Conservation (phyloP, 2,329 filamentous ascomycete genomes). For the Fusarium sp. region DNA sequence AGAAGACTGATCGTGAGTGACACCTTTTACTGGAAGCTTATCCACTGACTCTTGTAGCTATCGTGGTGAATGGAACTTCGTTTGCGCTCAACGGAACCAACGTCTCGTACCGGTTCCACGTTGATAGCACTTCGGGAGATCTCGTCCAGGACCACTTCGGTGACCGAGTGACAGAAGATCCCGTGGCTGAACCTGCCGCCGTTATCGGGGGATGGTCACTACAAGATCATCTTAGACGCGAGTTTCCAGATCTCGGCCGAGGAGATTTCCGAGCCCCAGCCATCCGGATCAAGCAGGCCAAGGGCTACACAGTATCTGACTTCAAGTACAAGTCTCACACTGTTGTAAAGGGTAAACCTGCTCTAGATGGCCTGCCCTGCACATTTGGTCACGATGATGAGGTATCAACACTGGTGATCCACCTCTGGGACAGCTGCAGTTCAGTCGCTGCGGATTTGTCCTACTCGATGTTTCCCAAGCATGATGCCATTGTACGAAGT, state of each 20-base stretch:
- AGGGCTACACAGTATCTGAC: slow-evolving; percentile 68
- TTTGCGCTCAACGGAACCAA: slow-evolving; percentile 68
- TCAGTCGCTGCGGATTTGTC: slow-evolving; percentile 67
- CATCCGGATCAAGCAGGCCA: slow-evolving; percentile 68
- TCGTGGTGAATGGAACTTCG: slow-evolving; percentile 64
- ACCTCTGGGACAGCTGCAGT: slow-evolving; percentile 69
- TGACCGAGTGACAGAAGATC: slow-evolving; percentile 63
- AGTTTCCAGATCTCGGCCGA: slow-evolving; percentile 73
- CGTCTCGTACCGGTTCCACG: slow-evolving; percentile 73
- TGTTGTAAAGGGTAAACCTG: slow-evolving; percentile 67
- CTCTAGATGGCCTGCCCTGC: slow-evolving; percentile 66
- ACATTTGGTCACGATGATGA: slow-evolving; percentile 68
- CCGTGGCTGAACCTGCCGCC: slow-evolving; percentile 52
- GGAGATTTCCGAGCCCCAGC: slow-evolving; percentile 73
- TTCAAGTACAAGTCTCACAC: slow-evolving; percentile 69
- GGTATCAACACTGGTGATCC: slow-evolving; percentile 69
- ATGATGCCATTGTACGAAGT: slow-evolving; percentile 71
- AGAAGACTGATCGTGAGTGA: not conserved
- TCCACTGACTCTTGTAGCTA: slow-evolving; percentile 52
- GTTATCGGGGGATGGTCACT: slow-evolving; percentile 64
- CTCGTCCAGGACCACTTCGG: slow-evolving; percentile 72
- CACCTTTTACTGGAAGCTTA: not conserved
- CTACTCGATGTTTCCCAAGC: slow-evolving; percentile 72
- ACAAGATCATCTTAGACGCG: slow-evolving; percentile 64
- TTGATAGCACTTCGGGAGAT: slow-evolving; percentile 66